phyloP scores from a whole-genome alignment of 345 rosid genomes.

The Salix caprea region DNA sequence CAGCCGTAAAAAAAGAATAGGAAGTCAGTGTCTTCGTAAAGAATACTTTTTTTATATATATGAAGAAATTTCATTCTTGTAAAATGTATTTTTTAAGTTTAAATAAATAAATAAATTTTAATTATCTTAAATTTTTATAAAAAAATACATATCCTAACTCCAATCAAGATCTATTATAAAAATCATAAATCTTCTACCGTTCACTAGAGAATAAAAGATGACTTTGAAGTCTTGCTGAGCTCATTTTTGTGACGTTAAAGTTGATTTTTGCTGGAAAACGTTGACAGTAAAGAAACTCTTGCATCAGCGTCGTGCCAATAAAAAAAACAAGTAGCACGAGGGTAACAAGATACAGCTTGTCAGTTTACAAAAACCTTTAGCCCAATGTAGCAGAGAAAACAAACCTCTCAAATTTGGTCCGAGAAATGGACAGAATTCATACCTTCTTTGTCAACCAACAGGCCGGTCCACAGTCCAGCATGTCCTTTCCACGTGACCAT shows the following conservation, averaged over 20 bases:
- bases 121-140: no score
- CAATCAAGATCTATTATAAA: no score
- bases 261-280: background rate
- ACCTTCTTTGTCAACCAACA: background rate
- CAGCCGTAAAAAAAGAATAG: background rate
- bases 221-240: background rate
- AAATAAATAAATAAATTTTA: accelerated
- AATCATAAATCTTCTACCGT: no score
- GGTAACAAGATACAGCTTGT: background rate
- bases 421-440: background rate
- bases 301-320: background rate
- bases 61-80: no score
- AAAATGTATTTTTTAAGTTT: accelerated
- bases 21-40: background rate
- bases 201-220: background rate
- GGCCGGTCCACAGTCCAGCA: background rate
- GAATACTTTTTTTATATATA: no score
- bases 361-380: background rate
- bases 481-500: background rate
- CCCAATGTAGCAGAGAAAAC: background rate
- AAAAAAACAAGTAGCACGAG: background rate
- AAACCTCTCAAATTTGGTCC: background rate
- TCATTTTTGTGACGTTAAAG: background rate
- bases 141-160: no score
- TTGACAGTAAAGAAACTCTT: background rate